Evolutionary conservation across 768 basidiomycete genomes (phyloP), one percentile per base, ranked within the genome.

Genomic region (Amanita inopinata): DNA sequence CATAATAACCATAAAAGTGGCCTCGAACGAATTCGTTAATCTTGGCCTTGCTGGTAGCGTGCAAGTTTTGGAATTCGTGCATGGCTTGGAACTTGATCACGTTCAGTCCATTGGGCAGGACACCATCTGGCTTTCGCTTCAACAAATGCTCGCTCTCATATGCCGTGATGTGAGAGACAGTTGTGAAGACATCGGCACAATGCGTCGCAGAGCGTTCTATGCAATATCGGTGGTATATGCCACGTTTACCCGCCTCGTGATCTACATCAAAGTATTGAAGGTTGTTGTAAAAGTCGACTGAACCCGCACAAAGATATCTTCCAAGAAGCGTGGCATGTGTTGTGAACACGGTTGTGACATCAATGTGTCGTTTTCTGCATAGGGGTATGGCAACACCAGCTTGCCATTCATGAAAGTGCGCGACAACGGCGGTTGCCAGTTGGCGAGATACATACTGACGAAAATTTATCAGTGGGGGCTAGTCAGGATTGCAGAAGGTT

Each of bases 381-480:
- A 98, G 74, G 5, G 90, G 83, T 43, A 97, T 96, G 18, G 93
- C 90, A 34, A 96, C 78, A 33, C 94, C 93, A 6, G 92, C 94
- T 60, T 98, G 96, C 96, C 96, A 99, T 63, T 99, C 96, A 61
- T 99, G 96, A 70, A 99, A 96, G 63, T 99, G 96, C 51, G 92
- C 93, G 45, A 98, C 74, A 53, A 98, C 88, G 12, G 93, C 91
- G 4, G 80, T 87, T 40, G 73, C 68, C 23, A 84, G 73, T 58
- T 96, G 88, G 32, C 78, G 79, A 19, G 84, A 56, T 30, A 88
- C 80, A 56, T 89, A 92, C 87, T 91, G 34, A 19, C 33, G 23
- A 46, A 43, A 24, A 48, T 43, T 30, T 15, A n/a, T 38, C 25
- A 30, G 33, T 12, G 43, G 33, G 25, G 43, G 41, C 33, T 33